A percentile compares a stretch with the other conserved stretches of the same genome.
phyloP scores from a whole-genome alignment of 176 grass and related monocot genomes.

The Oryza brachyantha region DNA sequence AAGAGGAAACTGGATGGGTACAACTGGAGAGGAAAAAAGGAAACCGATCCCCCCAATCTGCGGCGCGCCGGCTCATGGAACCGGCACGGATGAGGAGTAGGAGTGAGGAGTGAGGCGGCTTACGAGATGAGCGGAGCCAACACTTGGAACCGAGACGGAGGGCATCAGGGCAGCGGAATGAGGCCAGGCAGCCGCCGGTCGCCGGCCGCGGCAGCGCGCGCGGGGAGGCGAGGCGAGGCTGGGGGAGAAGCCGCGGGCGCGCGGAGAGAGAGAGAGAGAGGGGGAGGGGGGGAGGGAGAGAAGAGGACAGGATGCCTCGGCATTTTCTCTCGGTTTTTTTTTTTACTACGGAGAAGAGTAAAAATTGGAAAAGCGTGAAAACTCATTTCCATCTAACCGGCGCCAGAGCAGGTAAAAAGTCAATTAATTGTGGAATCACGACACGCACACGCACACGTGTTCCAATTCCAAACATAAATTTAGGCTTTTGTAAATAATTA shows the following conservation, averaged over 20 bases:
- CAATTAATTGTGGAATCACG: no score
- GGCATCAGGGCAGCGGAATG: not conserved
- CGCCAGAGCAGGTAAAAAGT: not conserved
- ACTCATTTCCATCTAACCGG: not conserved
- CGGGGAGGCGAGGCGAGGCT: not conserved
- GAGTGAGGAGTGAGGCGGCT: not conserved
- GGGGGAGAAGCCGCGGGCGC: not conserved
- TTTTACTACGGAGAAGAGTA: not conserved
- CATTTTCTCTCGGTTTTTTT: not conserved
- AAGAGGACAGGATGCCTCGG: not conserved
- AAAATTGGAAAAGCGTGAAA: not conserved
- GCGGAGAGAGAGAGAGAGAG: not conserved
- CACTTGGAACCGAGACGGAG: no score
- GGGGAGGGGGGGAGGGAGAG: no score
- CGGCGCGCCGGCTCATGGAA: not conserved
- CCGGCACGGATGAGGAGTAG: not conserved
- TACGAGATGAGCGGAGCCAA: not conserved
- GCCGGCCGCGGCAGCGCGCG: not conserved
- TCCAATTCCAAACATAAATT: no score
- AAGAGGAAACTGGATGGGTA: not conserved
- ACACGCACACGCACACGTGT: no score
- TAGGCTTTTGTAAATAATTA: no score
- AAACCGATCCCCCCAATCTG: not conserved
- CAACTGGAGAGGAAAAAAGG: not conserved
- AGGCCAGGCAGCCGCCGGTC: not conserved